Percentiles rank a stretch among this genome's conserved stretches.
Evolutionary conservation across 441 rosid genomes (phyloP).

Genomic region (Metrosideros polymorpha): DNA sequence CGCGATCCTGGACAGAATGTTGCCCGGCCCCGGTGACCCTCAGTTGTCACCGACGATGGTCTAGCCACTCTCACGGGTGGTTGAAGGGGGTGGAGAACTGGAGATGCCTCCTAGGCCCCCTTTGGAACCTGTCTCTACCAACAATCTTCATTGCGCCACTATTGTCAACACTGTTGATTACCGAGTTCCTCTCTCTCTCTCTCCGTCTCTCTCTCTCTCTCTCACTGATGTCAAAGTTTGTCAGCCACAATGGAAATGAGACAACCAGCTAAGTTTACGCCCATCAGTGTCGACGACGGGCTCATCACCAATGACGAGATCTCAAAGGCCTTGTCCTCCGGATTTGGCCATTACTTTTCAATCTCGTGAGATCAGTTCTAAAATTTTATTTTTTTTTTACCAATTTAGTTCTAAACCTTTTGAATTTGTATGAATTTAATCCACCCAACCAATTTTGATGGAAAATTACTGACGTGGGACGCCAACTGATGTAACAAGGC

Average conservation of each 20-base stretch:
- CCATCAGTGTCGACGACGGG: not conserved
- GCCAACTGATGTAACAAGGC: no score
- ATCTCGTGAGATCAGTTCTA: not conserved
- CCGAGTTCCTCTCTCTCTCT: not conserved
- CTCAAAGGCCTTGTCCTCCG: not conserved
- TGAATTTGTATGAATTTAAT: no score
- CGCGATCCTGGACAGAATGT: not conserved
- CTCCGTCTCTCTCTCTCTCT: not conserved
- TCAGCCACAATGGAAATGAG: not conserved
- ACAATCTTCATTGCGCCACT: not conserved
- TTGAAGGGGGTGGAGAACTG: not conserved
- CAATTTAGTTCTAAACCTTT: no score
- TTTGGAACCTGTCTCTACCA: not conserved
- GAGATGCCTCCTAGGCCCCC: not conserved
- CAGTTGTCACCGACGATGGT: accelerated
- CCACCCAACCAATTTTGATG: no score
- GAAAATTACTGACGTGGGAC: no score
- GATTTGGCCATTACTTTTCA: not conserved
- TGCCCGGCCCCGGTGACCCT: accelerated
- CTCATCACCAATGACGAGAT: not conserved
- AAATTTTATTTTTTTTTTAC: no score
- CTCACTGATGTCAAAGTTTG: not conserved
- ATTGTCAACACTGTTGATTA: not conserved
- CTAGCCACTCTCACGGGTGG: not conserved
- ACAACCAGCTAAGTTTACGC: no score